These are phyloP conservation scores for Gynostemma pentaphyllum DNA, from an alignment of 306 rosid genomes.

Conservation along the genomic window DNA sequence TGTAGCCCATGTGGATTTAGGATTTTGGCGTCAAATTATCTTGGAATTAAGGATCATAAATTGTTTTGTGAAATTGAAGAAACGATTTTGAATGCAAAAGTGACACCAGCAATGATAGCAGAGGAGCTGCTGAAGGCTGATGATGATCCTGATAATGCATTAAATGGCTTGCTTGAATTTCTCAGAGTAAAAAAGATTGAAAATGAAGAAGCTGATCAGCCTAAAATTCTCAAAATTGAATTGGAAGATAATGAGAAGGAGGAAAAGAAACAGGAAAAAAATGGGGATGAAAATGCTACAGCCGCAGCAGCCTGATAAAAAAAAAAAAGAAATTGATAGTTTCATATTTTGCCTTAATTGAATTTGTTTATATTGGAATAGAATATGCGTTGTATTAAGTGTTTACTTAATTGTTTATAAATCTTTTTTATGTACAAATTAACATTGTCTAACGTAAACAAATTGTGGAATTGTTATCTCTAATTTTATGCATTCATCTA, in stretches of 20 bases:
- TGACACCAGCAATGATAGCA: conserved; percentile 23
- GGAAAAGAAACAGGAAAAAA: background rate
- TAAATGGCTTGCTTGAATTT: conserved; percentile 16
- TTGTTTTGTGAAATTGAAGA: conserved; percentile 16
- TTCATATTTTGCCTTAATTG: too few species aligned
- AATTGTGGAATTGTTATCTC: too few species aligned
- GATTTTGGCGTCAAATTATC: conserved; percentile 16
- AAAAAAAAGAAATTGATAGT: too few species aligned
- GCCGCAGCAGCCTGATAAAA: too few species aligned
- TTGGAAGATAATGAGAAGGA: background rate
- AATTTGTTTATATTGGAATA: too few species aligned
- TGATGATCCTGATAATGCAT: conserved; percentile 7
- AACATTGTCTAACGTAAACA: too few species aligned
- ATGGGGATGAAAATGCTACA: background rate
- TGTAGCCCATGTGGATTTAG: conserved; percentile 26
- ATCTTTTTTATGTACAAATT: too few species aligned
- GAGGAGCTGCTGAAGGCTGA: conserved; percentile 20
- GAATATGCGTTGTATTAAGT: too few species aligned
- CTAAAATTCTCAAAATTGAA: background rate
- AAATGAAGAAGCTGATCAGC: conserved; percentile 15
- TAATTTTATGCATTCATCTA: too few species aligned
- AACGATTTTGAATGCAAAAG: background rate
- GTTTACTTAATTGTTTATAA: too few species aligned
- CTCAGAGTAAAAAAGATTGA: conserved; percentile 16
- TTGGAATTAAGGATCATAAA: conserved; percentile 18